Base-by-base conservation (phyloP, 768 basidiomycete genomes). In the Cystobasidiopsis lactophilus region DNA sequence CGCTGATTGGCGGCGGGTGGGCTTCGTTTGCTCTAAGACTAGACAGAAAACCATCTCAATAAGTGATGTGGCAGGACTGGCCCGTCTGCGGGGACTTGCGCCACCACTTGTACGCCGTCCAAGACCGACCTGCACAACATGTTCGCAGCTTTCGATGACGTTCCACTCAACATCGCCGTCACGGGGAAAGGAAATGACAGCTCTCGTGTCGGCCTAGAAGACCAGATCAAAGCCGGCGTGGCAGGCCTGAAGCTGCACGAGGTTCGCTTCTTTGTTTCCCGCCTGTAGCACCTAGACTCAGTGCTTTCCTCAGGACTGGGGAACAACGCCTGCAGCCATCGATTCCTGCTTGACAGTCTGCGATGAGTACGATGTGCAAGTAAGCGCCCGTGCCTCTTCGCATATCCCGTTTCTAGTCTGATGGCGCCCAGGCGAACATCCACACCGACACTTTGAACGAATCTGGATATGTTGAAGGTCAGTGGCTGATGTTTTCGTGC, bases 371-470 rank as follows among this genome's bases (percentile, higher is more conserved):
- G 93, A 98, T 65, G 83, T 98, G 3, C 91, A 96, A 74, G 80
- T 84, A 47, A 56, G 72, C 61, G 2, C n/a, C 47, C 9, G 14
- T 43, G n/a, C n/a, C n/a, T n/a, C n/a, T n/a, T n/a, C 14, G 35
- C 40, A 29, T 27, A 29, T 41, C 44, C 26, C 47, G 33, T 19
- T 13, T 41, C 16, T 44, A 11, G n/a, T 18, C 23, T 50, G 38
- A 45, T 16, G 31, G 18, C 24, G 16, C 19, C 21, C 52, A 80
- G 77, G 76, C 85, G 51, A 88, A 89, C 65, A 93, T 98, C 37
- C 93, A 98, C 64, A 89, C 88, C 0, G 93, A 96, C 64, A 96
- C 91, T 0, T 67, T 96, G 54, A 96, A 96, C 64, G 93, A 98
- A 69, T 85, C 85, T 57, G 91, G 89, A 1, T 96, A 91, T 63